These are phyloP conservation scores for Brassica balearica DNA, from an alignment of 441 rosid genomes.

Conservation along the genomic window DNA sequence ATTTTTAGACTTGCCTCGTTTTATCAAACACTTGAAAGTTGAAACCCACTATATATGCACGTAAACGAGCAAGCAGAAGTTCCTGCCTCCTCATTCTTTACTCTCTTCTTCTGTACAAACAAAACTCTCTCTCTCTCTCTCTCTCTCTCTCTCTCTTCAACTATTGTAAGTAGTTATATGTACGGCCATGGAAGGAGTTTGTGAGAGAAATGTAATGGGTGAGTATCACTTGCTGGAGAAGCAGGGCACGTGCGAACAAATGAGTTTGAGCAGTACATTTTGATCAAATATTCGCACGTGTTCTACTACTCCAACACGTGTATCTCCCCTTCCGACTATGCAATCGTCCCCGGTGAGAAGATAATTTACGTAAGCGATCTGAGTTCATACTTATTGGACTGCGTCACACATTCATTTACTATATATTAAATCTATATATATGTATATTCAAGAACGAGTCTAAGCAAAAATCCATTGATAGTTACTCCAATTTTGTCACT, in stretches of 20 bases:
- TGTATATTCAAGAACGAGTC: too few species aligned
- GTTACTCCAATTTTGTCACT: too few species aligned
- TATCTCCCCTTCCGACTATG: conserved; percentile 50
- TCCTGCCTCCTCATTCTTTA: conserved; percentile 30
- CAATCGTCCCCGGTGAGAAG: conserved; percentile 5
- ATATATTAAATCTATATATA: too few species aligned
- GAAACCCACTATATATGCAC: conserved; percentile 36
- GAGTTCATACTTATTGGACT: not conserved
- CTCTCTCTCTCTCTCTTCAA: not conserved
- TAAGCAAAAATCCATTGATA: too few species aligned
- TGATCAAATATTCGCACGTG: conserved; percentile 67
- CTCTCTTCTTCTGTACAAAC: not conserved
- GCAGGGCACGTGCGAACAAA: conserved; percentile 98
- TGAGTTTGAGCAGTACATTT: conserved; percentile 11
- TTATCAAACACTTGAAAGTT: conserved; percentile 39
- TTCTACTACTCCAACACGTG: conserved; percentile 98
- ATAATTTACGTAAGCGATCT: not conserved
- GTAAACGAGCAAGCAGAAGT: conserved; percentile 45
- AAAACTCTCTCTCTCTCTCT: not conserved
- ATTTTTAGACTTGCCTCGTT: conserved; percentile 35
- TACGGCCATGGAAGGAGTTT: not conserved
- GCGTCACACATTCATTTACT: too few species aligned
- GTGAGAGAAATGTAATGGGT: conserved; percentile 47
- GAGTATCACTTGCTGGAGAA: conserved; percentile 95
- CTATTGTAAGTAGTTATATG: not conserved